Base-by-base conservation (phyloP, 495 filamentous ascomycete genomes). In the Penicillium lividum region DNA sequence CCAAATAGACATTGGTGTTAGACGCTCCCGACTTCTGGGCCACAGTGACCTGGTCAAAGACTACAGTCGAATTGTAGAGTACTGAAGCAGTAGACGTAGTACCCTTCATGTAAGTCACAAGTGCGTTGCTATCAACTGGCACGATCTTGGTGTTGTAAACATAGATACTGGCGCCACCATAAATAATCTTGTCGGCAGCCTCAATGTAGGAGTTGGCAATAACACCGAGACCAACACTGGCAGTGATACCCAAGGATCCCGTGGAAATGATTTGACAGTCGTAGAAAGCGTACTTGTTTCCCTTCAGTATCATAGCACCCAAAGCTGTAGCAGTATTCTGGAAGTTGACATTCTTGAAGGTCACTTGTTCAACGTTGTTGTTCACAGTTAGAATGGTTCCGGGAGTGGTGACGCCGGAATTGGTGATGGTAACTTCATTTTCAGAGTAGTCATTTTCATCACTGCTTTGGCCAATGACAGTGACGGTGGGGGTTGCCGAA, bases 211-310 rank as follows among this genome's bases (percentile, higher is more conserved):
- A 60, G 46, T 60, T 55, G 28, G 58, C 52, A 16, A 60, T 51
- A 10, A 60, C 36, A 50, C 58, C 58, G 18, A 60, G 51, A 45
- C 58, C 58, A 25, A 60, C 52, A 33, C 58, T 60, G 36, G 58
- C 58, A 25, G 58, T 60, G n/a, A 60, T 51, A 22, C 52, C 58
- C 15, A 60, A n/a, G 16, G 36, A 18, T 55, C 58, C 58, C 4
- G 58, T 55, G 4, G 58, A 60, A 11, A 60, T 36, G 1, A 60
- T 60, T 25, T 60, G 52, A 27, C 58, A 60, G 11, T 60, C 58
- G 34, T 60, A 60, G 36, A 60, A 60, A 11, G 58, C 58, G 28
- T 55, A 60, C 16, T 60, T 54, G 51, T 60, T 60, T 51, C 58
- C 58, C 22, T 60, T 60, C 33, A 60, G 18, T 5, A 60, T 27